phyloP scores from a whole-genome alignment of 176 grass and related monocot genomes.

The Neostapfia colusana region DNA sequence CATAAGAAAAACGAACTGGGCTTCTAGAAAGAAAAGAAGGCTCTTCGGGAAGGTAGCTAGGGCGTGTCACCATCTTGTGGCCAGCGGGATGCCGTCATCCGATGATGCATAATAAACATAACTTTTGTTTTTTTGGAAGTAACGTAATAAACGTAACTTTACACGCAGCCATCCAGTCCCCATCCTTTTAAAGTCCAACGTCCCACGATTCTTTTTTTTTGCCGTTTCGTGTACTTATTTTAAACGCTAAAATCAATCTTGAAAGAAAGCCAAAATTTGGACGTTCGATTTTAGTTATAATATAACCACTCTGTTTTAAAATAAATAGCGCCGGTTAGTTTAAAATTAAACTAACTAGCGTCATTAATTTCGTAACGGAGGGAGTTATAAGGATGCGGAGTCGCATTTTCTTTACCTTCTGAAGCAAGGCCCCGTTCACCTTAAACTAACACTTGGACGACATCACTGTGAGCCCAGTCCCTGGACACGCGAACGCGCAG shows the following conservation, averaged over 20 bases:
- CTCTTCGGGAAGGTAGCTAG: neutral
- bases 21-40: neutral
- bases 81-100: neutral
- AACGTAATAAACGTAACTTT: no score
- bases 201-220: neutral
- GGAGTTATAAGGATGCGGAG: no score
- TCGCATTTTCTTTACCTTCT: no score
- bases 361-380: no score
- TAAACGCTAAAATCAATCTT: neutral
- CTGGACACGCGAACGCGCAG: neutral
- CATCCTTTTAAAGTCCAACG: no score
- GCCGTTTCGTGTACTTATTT: neutral
- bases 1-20: neutral
- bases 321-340: no score
- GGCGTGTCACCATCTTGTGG: neutral
- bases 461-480: neutral
- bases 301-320: no score
- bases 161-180: neutral
- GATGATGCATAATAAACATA: constrained; percentile 1
- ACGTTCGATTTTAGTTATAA: no score
- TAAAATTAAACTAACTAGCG: no score
- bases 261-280: neutral
- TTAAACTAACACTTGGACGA: neutral
- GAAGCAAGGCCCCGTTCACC: no score
- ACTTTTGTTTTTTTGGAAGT: no score